Base-by-base conservation (phyloP, 768 basidiomycete species). In the Agaricus subrufescens region DNA sequence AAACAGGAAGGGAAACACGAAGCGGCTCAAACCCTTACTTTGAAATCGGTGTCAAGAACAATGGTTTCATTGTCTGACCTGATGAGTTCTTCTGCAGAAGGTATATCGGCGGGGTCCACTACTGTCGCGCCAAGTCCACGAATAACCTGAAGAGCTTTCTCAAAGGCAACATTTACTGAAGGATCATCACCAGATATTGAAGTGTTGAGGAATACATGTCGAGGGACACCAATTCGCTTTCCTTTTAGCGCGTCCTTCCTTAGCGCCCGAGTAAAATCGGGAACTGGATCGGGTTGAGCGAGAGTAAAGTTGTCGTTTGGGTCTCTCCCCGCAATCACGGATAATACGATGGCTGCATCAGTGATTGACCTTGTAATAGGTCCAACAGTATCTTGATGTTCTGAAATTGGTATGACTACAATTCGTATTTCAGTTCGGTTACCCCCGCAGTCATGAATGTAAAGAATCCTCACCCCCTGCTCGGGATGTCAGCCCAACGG, bases 61-160 rank as follows among this genome's bases (percentile, higher is more conserved):
- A 81, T 65, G 0, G 72, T 78, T 64, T 87, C 84, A 54, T 83
- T 82, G 12, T 75, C 75, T 0, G 79, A 78, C 2, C 61, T 57
- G 19, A 73, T 61, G 10, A 83, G 74, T 52, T 82, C 82, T 0
- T 76, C 72, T 2, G 78, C 80, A 27, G 79, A 79, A 0, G 83
- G 78, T 14, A 87, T 67, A 56, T 86, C 82, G 1, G 83, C 81
- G 0, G 84, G 83, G 62, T 88, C 85, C 6, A 87, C 73, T 3
- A 88, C 71, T 1, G 77, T 75, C 0, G 79, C 79, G 1, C 80
- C 80, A 1, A 81, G 67, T 3, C 59, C 58, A 37, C 67, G 62
- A 10, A 82, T 66, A 0, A 69, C 71, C 12, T 61, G 31, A 42
- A 81, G 61, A 0, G 77, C 75, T 30, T 67, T 39, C 40, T 77